A percentile compares a stretch with the other conserved stretches of the same genome.
Conservation (phyloP, 129 eudicot species). For the Saussurea involucrata region DNA sequence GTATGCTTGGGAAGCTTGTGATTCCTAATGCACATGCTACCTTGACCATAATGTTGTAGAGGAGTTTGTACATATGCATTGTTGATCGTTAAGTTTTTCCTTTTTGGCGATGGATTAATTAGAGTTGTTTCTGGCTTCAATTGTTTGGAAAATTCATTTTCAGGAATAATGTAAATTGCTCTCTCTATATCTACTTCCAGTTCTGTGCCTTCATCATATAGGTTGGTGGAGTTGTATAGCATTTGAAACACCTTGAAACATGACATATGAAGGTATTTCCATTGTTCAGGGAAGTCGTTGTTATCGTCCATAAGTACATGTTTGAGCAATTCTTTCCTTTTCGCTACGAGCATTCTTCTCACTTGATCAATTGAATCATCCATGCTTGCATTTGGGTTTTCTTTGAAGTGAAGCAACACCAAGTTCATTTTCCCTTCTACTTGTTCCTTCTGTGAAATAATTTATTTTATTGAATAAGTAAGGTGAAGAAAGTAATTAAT, state of each 20-base stretch:
- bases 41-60: not conserved
- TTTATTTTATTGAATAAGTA: not conserved
- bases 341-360: slow-evolving; percentile 23
- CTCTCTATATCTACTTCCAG: slow-evolving; percentile 47
- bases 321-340: slow-evolving; percentile 38
- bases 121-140: not conserved
- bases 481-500: not conserved
- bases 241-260: slow-evolving; percentile 59
- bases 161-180: slow-evolving; percentile 47
- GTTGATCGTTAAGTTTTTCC: not conserved
- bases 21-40: not conserved
- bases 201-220: slow-evolving; percentile 37
- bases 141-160: not conserved
- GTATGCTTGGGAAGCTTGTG: not conserved
- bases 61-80: not conserved
- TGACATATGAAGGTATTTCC: slow-evolving; percentile 45
- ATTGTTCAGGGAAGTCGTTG: slow-evolving; percentile 26
- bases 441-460: slow-evolving; percentile 47
- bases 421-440: slow-evolving; percentile 53
- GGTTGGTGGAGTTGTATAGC: slow-evolving; percentile 54
- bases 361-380: slow-evolving; percentile 43
- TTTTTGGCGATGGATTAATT: not conserved
- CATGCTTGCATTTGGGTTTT: slow-evolving; percentile 37
- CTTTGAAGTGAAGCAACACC: slow-evolving; percentile 45
- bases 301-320: slow-evolving; percentile 31